These are phyloP conservation scores for Coemansia sp. DNA, from an alignment of 192 early-diverging fungal genomes.

Conservation along the genomic window DNA sequence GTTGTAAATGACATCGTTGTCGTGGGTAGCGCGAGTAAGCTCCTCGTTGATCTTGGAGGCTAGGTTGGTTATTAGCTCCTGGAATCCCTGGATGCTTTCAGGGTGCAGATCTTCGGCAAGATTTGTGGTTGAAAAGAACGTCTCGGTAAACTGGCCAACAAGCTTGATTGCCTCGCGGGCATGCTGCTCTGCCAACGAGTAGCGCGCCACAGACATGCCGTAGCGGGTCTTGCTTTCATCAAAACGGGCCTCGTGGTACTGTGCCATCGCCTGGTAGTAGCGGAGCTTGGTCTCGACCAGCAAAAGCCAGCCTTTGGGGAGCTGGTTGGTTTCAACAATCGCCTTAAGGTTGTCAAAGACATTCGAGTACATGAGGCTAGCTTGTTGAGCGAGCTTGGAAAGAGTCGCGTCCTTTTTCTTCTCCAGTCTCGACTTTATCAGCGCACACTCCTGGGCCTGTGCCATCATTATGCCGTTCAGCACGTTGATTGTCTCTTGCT, in stretches of 20 bases:
- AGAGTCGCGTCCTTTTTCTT: slow-evolving; percentile 88
- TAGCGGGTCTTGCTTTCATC: slow-evolving; percentile 78
- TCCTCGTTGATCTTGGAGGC: slow-evolving; percentile 70
- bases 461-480: slow-evolving; percentile 86
- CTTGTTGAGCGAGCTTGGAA: slow-evolving; percentile 85
- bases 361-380: slow-evolving; percentile 71
- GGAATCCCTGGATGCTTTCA: slow-evolving; percentile 68
- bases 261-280: slow-evolving; percentile 83
- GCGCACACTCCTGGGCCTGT: slow-evolving; percentile 91
- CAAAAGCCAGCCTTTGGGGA: slow-evolving; percentile 80
- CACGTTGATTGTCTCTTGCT: slow-evolving; percentile 84
- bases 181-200: slow-evolving; percentile 72
- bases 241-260: slow-evolving; percentile 79
- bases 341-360: slow-evolving; percentile 73
- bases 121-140: slow-evolving; percentile 64
- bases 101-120: slow-evolving; percentile 62
- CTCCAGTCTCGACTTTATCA: slow-evolving; percentile 81
- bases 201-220: slow-evolving; percentile 80
- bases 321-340: slow-evolving; percentile 65
- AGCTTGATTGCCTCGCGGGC: slow-evolving; percentile 79
- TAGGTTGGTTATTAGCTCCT: slow-evolving; percentile 71
- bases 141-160: slow-evolving; percentile 64
- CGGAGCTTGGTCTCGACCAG: slow-evolving; percentile 88
- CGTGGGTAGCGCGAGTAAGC: slow-evolving; percentile 66
- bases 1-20: slow-evolving; percentile 98